Evolutionary conservation across 345 rosid genomes (phyloP).

Genomic region (Erucastrum elatum): DNA sequence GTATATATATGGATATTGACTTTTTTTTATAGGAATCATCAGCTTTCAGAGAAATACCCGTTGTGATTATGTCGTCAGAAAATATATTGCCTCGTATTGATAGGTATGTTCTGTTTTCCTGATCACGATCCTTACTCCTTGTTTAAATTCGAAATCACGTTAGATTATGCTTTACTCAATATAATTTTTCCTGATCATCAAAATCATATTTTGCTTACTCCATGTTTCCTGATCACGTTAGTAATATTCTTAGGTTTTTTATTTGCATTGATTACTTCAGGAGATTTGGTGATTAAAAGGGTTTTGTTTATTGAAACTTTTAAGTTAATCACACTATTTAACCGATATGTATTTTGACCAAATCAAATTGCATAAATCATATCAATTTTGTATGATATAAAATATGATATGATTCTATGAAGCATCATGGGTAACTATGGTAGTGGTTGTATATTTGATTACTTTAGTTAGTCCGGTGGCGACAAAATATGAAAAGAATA

Average conservation of each 20-base stretch:
- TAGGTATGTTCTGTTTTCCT: constrained; percentile 45
- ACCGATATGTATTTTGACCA: background rate
- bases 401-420: background rate
- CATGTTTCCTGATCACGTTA: background rate
- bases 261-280: constrained; percentile 16
- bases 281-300: constrained; percentile 18
- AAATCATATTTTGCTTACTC: too few relatives aligned
- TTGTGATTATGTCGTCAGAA: constrained; percentile 86
- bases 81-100: constrained; percentile 68
- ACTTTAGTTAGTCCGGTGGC: background rate
- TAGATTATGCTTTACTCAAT: background rate
- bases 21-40: constrained; percentile 57
- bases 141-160: background rate
- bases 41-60: constrained; percentile 71
- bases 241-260: background rate
- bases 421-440: background rate
- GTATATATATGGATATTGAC: background rate
- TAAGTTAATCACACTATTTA: background rate
- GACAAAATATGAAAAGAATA: constrained; percentile 14
- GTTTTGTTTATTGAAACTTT: constrained; percentile 25
- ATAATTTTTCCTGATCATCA: too few relatives aligned
- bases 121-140: background rate
- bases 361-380: background rate
- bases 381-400: background rate
- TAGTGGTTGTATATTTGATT: background rate